phyloP scores from a whole-genome alignment of 2,329 filamentous ascomycete species.

The Dactylonectria estremocensis region DNA sequence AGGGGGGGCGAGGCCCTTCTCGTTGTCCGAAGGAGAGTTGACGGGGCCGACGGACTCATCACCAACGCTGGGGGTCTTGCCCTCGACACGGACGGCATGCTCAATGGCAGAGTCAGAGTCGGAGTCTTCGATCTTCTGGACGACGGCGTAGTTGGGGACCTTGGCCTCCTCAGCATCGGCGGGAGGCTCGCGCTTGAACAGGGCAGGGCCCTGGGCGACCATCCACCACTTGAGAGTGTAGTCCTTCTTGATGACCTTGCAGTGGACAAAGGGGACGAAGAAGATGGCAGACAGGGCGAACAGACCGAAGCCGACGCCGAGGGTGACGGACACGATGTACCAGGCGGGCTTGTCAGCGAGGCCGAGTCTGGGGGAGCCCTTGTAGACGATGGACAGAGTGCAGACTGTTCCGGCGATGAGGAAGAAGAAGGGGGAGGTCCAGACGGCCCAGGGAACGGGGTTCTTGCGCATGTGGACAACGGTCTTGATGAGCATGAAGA shows the following conservation, averaged over 20 bases:
- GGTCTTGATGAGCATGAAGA: constrained; percentile 77
- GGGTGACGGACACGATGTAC: constrained; percentile 77
- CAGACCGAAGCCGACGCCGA: constrained; percentile 75
- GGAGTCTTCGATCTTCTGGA: constrained; percentile 75
- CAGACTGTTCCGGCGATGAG: constrained; percentile 82
- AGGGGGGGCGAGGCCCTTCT: constrained; percentile 60
- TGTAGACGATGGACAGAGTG: constrained; percentile 85
- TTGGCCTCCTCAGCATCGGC: constrained; percentile 67
- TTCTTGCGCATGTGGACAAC: constrained; percentile 81
- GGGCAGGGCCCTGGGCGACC: constrained; percentile 74
- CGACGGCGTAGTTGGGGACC: constrained; percentile 83
- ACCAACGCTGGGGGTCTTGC: constrained; percentile 52
- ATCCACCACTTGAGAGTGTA: constrained; percentile 75
- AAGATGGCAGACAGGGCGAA: constrained; percentile 74
- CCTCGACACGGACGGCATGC: constrained; percentile 50
- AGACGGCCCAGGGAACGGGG: constrained; percentile 81
- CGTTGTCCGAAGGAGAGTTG: constrained; percentile 48
- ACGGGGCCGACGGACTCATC: constrained; percentile 39
- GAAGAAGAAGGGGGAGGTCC: constrained; percentile 82
- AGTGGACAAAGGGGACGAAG: constrained; percentile 80
- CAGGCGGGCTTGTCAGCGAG: constrained; percentile 68
- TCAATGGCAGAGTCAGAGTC: constrained; percentile 40
- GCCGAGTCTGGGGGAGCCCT: constrained; percentile 74
- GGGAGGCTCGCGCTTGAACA: constrained; percentile 72
- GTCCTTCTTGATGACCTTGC: constrained; percentile 79